Conservation (phyloP, 805 yeast genomes). For the Yamadazyma paraphyllophila region DNA sequence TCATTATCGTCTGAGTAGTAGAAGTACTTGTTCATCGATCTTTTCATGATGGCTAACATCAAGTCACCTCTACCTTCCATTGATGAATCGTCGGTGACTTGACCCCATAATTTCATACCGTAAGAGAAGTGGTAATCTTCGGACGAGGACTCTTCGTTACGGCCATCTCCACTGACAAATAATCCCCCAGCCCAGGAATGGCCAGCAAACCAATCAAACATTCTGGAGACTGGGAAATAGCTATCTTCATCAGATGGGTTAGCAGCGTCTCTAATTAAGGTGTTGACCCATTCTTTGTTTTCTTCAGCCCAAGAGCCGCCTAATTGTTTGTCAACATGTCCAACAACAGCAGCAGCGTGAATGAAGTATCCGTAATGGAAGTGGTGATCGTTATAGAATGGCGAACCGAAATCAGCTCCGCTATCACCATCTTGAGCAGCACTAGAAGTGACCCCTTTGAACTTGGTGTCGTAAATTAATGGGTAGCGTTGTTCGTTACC, state of each 20-base stretch:
- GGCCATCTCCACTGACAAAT: conserved; percentile 68
- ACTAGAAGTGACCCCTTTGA: conserved; percentile 55
- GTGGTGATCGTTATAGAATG: conserved; percentile 82
- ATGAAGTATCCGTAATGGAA: conserved; percentile 84
- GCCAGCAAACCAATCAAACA: conserved; percentile 74
- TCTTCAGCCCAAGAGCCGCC: conserved; percentile 55
- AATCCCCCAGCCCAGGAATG: conserved; percentile 81
- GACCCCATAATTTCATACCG: conserved; percentile 69
- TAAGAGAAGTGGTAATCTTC: conserved; percentile 73
- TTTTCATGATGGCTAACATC: conserved; percentile 58
- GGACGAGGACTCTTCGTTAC: conserved; percentile 70
- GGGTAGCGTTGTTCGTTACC: conserved; percentile 47
- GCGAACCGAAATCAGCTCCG: conserved; percentile 63
- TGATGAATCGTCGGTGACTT: conserved; percentile 53
- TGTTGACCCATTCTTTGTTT: conserved; percentile 54
- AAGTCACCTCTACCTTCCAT: conserved; percentile 58
- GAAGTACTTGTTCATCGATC: conserved; percentile 56
- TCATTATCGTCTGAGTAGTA: conserved; percentile 50
- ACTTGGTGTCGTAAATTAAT: conserved; percentile 54
- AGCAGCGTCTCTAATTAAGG: conserved; percentile 65
- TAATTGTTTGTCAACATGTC: conserved; percentile 54
- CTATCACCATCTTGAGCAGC: conserved; percentile 45
- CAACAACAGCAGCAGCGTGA: conserved; percentile 80
- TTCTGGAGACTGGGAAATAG: conserved; percentile 68
- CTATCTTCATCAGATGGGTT: conserved; percentile 56